Evolutionary conservation across 2,329 filamentous ascomycete species (phyloP).

Genomic region (Metarhizium guizhouense): DNA sequence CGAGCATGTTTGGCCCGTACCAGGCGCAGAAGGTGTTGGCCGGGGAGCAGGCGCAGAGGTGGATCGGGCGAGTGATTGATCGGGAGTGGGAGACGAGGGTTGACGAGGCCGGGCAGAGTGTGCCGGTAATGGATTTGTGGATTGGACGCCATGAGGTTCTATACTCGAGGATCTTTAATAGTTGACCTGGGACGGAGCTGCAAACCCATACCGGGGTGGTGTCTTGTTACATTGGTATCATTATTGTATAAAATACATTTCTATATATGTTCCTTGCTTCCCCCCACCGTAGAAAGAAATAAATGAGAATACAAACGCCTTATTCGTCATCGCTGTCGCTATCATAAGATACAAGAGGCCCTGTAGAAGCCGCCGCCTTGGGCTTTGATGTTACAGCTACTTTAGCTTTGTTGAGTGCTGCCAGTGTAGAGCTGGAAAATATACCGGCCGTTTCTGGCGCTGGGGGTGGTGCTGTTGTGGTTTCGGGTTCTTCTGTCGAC

Average conservation of each 20-base stretch:
- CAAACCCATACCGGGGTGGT: background rate
- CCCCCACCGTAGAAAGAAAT: background rate
- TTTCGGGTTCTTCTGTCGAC: conserved; percentile 29
- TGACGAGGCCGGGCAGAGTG: conserved; percentile 63
- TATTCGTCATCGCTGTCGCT: conserved; percentile 72
- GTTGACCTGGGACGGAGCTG: conserved; percentile 32
- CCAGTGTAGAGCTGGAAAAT: conserved; percentile 73
- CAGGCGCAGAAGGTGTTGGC: conserved; percentile 68
- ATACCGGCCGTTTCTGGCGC: conserved; percentile 50
- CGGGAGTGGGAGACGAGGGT: conserved; percentile 49
- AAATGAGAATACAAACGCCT: conserved; percentile 8
- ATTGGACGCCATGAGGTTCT: conserved; percentile 73
- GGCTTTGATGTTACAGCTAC: conserved; percentile 45
- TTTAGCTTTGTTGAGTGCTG: conserved; percentile 57
- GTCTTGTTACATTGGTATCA: conserved; percentile 18
- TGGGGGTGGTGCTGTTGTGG: conserved; percentile 2
- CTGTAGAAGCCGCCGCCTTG: conserved; percentile 44
- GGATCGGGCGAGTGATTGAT: conserved; percentile 49
- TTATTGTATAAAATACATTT: conserved; percentile 15
- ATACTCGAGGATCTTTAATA: conserved; percentile 83
- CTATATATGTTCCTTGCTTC: background rate
- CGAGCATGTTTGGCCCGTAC: conserved; percentile 72
- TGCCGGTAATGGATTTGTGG: conserved; percentile 76
- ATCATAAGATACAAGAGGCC: conserved; percentile 78
- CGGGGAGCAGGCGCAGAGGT: conserved; percentile 43